phyloP scores from a whole-genome alignment of 2,329 filamentous ascomycete species.

The Xylaria sp. region DNA sequence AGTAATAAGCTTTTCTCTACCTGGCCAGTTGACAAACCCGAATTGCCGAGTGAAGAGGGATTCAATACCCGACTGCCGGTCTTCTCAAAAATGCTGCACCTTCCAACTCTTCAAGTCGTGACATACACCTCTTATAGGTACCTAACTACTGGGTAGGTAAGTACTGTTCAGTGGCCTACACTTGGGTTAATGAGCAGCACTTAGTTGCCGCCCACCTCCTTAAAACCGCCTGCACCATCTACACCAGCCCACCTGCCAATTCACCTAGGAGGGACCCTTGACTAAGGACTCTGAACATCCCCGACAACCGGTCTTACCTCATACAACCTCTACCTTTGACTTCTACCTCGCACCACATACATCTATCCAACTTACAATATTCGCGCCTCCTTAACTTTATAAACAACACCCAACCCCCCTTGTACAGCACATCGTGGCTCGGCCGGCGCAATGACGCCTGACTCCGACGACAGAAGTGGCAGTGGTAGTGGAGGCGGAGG shows the following conservation, averaged over 20 bases:
- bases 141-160: too few species aligned
- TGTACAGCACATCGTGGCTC: not conserved
- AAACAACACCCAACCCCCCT: not conserved
- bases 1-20: not conserved
- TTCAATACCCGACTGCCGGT: not conserved
- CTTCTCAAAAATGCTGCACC: not conserved
- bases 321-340: not conserved
- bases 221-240: too few species aligned
- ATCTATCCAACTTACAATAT: not conserved
- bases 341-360: not conserved
- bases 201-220: too few species aligned
- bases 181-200: too few species aligned
- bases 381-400: not conserved
- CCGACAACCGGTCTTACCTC: too few species aligned
- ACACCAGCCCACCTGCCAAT: too few species aligned
- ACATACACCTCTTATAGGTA: too few species aligned
- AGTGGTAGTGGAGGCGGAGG: too few species aligned
- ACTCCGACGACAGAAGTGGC: slow-evolving; percentile 2
- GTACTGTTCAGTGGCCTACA: too few species aligned
- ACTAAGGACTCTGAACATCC: not conserved
- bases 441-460: slow-evolving; percentile 18
- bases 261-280: not conserved
- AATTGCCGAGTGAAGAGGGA: not conserved
- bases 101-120: not conserved
- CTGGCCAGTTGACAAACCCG: not conserved